Conservation (phyloP, 2,329 filamentous ascomycete species). For the Trichoderma semiorbis region DNA sequence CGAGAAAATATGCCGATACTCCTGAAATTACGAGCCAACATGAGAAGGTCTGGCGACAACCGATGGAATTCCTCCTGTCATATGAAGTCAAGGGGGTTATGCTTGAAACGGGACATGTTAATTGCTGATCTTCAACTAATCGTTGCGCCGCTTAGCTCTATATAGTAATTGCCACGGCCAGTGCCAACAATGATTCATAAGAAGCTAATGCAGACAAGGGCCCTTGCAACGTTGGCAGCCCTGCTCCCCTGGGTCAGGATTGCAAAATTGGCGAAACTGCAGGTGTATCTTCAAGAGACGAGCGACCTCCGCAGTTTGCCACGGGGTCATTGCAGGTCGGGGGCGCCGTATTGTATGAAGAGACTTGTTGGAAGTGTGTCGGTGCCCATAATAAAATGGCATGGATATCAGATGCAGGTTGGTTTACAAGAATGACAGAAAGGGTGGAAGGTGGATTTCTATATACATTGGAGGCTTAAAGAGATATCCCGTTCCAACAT, state of each 20-base stretch:
- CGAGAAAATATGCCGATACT: neutral
- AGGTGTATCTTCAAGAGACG: neutral
- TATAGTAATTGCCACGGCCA: neutral
- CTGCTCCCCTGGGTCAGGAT: neutral
- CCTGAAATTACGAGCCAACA: neutral
- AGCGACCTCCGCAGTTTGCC: neutral
- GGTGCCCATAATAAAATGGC: neutral
- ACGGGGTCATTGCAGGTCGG: neutral
- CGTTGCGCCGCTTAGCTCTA: neutral
- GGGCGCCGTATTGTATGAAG: neutral
- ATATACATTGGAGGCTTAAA: neutral
- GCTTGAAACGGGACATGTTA: neutral
- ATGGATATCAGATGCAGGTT: neutral
- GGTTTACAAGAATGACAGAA: neutral
- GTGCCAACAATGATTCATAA: neutral
- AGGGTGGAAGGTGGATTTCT: neutral
- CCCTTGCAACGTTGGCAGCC: neutral
- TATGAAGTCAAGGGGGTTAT: neutral
- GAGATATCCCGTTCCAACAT: neutral
- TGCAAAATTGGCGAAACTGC: neutral
- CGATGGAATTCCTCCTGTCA: neutral
- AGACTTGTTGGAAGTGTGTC: neutral
- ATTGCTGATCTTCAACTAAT: neutral
- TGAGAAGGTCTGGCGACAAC: neutral
- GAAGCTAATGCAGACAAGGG: neutral